Base-by-base conservation (phyloP, 2,329 filamentous ascomycete species). In the Blumeriella jaapii region DNA sequence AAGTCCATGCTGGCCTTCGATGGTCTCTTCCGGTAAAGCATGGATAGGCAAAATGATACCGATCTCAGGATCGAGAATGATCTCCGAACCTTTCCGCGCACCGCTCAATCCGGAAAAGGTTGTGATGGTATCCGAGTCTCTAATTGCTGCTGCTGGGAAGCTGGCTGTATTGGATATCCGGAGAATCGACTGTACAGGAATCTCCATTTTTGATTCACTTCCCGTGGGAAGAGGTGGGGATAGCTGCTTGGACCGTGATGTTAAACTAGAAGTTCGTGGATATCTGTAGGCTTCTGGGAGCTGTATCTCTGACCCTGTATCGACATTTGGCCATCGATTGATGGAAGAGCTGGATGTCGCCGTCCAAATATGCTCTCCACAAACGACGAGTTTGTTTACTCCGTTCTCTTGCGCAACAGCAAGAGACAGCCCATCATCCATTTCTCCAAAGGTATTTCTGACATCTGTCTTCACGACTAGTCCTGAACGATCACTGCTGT, bases 401-500 rank as follows among this genome's bases (percentile, higher is more conserved):
- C 80, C 83, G 49, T 94, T 82, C 59, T 98, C 91, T 55, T 95
- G 84, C 33, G 84, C 82, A 5, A 94, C 68, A n/a, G 89, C 89
- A 10, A 96, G 68, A 10, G 84, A 94, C 6, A 94, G 63, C 1
- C 89, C 91, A 50, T 94, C 82, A 51, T 95, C 87, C 59, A 89
- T 52, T 39, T 86, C 81, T 13, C 72, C 68, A 17, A 78, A 68
- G 38, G 77, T 74, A 9, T 71, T 71, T 45, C 87, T 73, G 16
- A 89, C 80, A 56, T 98, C 91, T 1, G 89, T 96, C 66, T 96
- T 98, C 36, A 86, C 89, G n/a, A 98, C 79, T 42, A 95, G 61
- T 2, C 91, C 91, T 1, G 85, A 87, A 33, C 89, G 78, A 59
- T 98, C 91, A 49, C 81, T 83, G 37, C 89, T 96, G 62, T 96